phyloP scores from a whole-genome alignment of 2,329 filamentous ascomycete genomes.

The Aspergillus neotritici region DNA sequence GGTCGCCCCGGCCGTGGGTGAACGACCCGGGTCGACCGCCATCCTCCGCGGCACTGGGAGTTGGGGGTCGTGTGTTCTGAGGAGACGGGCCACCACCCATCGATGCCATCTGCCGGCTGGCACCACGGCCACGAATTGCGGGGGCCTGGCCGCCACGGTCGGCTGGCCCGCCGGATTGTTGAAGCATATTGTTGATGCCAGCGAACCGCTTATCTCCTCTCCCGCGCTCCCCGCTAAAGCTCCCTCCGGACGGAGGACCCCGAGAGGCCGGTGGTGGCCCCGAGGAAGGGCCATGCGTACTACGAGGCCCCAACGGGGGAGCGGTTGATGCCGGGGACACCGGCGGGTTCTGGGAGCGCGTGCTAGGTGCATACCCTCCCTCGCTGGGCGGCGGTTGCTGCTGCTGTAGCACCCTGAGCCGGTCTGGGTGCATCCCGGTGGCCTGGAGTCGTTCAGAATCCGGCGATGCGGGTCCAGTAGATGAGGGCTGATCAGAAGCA shows the following conservation, averaged over 20 bases:
- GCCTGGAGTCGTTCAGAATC: conserved; percentile 31
- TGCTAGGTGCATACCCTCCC: conserved; percentile 11
- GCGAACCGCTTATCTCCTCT: conserved; percentile 45
- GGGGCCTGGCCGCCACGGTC: conserved; percentile 32
- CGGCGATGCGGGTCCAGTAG: conserved; percentile 28
- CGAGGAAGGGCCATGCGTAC: conserved; percentile 29
- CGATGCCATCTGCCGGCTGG: conserved; percentile 28
- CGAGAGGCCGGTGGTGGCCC: conserved; percentile 32
- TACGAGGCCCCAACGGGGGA: conserved; percentile 39
- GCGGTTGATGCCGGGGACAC: conserved; percentile 22
- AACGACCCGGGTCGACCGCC: conserved; percentile 11
- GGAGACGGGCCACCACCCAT: conserved; percentile 29
- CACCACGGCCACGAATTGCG: conserved; percentile 37
- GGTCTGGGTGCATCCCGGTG: conserved; percentile 51
- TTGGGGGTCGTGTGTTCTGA: conserved; percentile 29
- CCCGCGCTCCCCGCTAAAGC: conserved; percentile 34
- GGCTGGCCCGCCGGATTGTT: conserved; percentile 35
- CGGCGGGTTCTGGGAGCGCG: conserved; percentile 18
- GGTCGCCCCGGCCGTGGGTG: conserved; percentile 27
- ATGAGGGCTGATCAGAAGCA: conserved; percentile 26
- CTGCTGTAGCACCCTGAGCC: conserved; percentile 42
- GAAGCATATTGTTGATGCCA: conserved; percentile 44
- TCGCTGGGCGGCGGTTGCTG: conserved; percentile 23
- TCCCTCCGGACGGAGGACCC: conserved; percentile 33
- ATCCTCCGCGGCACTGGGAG: conserved; percentile 25